Base-by-base conservation (phyloP, 169 alveolate species). In the Cryptosporidium parvum region DNA sequence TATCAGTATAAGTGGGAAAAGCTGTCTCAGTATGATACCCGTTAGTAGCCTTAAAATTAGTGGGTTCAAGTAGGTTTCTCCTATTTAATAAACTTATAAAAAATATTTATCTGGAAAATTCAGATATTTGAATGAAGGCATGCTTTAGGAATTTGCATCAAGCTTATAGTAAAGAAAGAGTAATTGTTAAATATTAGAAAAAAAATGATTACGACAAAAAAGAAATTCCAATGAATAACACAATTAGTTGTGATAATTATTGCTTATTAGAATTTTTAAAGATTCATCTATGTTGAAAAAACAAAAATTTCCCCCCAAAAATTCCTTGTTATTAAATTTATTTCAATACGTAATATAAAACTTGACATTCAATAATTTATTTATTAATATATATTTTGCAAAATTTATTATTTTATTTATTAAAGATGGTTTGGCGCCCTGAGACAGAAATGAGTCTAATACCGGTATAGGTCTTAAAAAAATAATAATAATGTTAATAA, bases 381-480 rank as follows among this genome's bases (percentile, higher is more conserved):
- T 45, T 48, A 48, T 48, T 48, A 48, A 2, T 2, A 48, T 42
- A 42, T 42, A 42, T 42, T 53, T n/a, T 5, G 62, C 33, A 23
- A 53, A 53, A 23, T 3, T 53, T 18, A 53, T 8, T 53, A n/a
- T 52, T 10, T 5, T 6, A 14, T 53, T 53, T 53, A n/a, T 53
- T 37, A 23, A 53, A 3, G 6, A 1, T 3, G 5, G 14, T 65
- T 65, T 65, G 72, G 72, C 72, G 72, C 72, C 52, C 51, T 65
- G 72, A 65, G 72, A 65, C 72, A 65, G 72, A 65, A 65, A 65
- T 33, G 44, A 35, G 42, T 65, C 72, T n/a, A 29, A 39, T 65
- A 10, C 72, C 72, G 72, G 72, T 14, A 65, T 65, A 65, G 21
- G 72, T 65, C 72, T 65, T 31, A 14, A 14, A 65, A 65, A 4